A percentile compares a stretch with the other conserved stretches of the same genome.
These are phyloP conservation scores for Glebionis coronaria DNA, from an alignment of 129 eudicot genomes.

Conservation along the genomic window DNA sequence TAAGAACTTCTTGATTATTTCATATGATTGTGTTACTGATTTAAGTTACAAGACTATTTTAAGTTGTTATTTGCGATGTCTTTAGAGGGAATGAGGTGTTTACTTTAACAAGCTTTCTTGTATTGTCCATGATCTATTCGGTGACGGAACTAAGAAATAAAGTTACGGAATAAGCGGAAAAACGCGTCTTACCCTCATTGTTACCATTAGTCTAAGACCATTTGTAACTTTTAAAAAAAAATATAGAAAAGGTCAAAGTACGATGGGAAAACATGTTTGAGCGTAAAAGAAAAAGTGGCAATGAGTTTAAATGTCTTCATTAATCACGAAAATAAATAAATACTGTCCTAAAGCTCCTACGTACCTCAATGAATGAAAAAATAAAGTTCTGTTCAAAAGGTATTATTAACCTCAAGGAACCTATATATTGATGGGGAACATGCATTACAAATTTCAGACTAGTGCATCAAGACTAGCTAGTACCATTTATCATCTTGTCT, in stretches of 20 bases:
- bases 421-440: slow-evolving; percentile 28
- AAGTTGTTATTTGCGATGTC: neutral
- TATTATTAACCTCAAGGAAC: neutral
- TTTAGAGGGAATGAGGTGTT: no score
- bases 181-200: no score
- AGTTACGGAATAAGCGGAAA: no score
- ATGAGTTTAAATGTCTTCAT: slow-evolving; percentile 14
- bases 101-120: neutral
- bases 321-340: slow-evolving; percentile 12
- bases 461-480: neutral
- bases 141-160: no score
- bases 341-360: slow-evolving; percentile 10
- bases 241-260: neutral
- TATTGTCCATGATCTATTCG: no score
- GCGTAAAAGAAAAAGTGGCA: neutral
- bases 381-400: slow-evolving; percentile 17
- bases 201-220: no score
- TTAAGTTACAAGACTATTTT: neutral
- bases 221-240: no score
- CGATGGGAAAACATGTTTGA: neutral
- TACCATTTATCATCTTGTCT: neutral
- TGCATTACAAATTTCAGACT: neutral
- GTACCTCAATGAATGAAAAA: neutral
- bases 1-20: no score
- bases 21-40: no score